A percentile compares a stretch with the other conserved stretches of the same genome.
phyloP scores from a whole-genome alignment of 2,329 filamentous ascomycete species.

The Pseudogymnoascus sp. region DNA sequence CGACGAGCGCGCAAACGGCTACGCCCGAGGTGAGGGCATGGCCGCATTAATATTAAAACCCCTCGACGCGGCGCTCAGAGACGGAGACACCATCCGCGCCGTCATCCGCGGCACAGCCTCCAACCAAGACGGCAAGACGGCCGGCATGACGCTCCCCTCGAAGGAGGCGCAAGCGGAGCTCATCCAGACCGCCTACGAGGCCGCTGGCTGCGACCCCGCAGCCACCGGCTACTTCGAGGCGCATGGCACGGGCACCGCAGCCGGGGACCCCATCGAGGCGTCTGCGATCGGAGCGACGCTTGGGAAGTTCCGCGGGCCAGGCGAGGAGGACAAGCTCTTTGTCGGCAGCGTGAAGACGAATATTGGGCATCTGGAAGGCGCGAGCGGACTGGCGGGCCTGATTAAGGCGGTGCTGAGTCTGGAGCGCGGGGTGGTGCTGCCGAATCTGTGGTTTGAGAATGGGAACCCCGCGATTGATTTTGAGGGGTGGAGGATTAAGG shows the following conservation, averaged over 20 bases:
- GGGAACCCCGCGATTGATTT: constrained; percentile 13
- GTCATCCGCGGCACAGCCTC: constrained; percentile 34
- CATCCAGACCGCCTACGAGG: constrained; percentile 26
- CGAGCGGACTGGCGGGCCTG: constrained; percentile 17
- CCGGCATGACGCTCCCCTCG: constrained; percentile 36
- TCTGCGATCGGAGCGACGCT: constrained; percentile 15
- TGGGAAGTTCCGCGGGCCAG: constrained; percentile 12
- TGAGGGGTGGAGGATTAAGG: neutral
- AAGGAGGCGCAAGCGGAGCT: constrained; percentile 27
- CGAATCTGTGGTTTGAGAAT: constrained; percentile 26
- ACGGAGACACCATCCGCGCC: constrained; percentile 35
- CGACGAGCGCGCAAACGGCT: constrained; percentile 36
- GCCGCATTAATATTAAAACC: constrained; percentile 35
- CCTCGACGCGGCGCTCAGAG: constrained; percentile 32
- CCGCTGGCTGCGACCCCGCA: constrained; percentile 10
- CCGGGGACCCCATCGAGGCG: constrained; percentile 15
- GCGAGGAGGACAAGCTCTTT: constrained; percentile 6
- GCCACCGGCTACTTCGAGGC: constrained; percentile 14
- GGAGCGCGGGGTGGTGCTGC: constrained; percentile 23
- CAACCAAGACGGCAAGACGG: constrained; percentile 37
- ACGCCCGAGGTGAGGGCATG: constrained; percentile 38
- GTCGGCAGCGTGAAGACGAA: constrained; percentile 21
- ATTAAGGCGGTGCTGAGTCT: constrained; percentile 23
- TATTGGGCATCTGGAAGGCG: constrained; percentile 22
- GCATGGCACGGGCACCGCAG: neutral